Base-by-base conservation (phyloP, 2,329 filamentous ascomycete genomes). In the Venturia asperata region DNA sequence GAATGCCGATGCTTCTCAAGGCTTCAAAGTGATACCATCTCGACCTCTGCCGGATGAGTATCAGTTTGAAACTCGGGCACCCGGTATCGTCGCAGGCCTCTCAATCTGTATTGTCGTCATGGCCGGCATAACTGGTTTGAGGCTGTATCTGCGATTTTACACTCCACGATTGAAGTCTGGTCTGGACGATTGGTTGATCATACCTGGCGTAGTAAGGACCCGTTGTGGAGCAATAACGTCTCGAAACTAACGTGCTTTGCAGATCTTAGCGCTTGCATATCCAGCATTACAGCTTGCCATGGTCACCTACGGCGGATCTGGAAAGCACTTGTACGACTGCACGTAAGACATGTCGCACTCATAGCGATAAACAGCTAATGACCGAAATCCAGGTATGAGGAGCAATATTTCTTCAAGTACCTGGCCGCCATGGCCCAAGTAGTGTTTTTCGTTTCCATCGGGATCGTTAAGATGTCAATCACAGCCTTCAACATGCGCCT, bases 401-500 rank as follows among this genome's bases (percentile, higher is more conserved):
- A 77, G 49, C 71, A 73, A 61, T 68, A 70, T 37, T 61, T 69
- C 56, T 73, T 72, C 65, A 67, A 67, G 65, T 70, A 72, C 66
- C 68, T 70, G 39, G 69, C 68, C 11, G 65, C 66, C 7, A 66
- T 70, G 24, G 66, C 68, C 64, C 69, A 70, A 52, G 65, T 70
- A 24, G 62, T 74, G 13, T 74, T 74, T 66, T 75, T 70, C 61
- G 63, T 71, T 27, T 68, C 70, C 5, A 68, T 75, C 5, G 74
- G 74, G n/a, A 67, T 76, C 37, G 72, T 75, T 65, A 77, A 77
- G 64, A 70, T 76, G 24, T 75, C 73, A 4, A 75, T 77, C n/a
- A 70, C 71, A 10, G 68, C 74, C 34, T 77, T 77, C 67, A 74
- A 76, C 56, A 70, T 72, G n/a, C 71, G 75, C 7, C 69, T 77